These are phyloP conservation scores for Agrocybe praecox DNA, from an alignment of 768 basidiomycete species.

Conservation along the genomic window DNA sequence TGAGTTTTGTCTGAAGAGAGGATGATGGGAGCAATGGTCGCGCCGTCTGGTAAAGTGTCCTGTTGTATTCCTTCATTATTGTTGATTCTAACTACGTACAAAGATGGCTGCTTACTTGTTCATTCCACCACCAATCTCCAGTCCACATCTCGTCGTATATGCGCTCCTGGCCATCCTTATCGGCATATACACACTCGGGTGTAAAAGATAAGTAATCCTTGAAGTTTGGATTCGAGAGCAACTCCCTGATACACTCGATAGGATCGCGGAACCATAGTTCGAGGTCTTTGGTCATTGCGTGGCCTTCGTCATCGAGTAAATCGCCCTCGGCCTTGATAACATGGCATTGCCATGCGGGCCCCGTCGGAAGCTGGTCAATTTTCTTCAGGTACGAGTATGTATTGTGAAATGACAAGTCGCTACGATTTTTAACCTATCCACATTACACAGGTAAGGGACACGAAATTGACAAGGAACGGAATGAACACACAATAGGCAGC, in stretches of 20 bases:
- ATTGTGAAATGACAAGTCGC: slow-evolving; percentile 25
- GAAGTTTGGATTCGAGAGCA: slow-evolving; percentile 33
- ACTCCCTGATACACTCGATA: slow-evolving; percentile 25
- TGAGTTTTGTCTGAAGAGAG: slow-evolving; percentile 33
- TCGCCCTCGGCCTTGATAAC: slow-evolving; percentile 18
- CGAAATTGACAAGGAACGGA: neutral
- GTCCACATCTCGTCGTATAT: slow-evolving; percentile 26
- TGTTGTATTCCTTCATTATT: neutral
- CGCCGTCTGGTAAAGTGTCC: slow-evolving; percentile 16
- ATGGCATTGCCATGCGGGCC: slow-evolving; percentile 24
- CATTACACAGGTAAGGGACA: neutral
- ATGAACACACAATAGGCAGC: slow-evolving; percentile 24
- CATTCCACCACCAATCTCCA: slow-evolving; percentile 33
- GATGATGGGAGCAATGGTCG: slow-evolving; percentile 36
- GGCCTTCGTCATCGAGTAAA: neutral
- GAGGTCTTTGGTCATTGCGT: slow-evolving; percentile 1
- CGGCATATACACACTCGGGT: slow-evolving; percentile 23
- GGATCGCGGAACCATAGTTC: slow-evolving; percentile 24
- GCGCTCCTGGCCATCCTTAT: slow-evolving; percentile 11
- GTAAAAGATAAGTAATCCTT: slow-evolving; percentile 24
- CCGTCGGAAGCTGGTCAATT: slow-evolving; percentile 26
- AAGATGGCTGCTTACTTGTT: slow-evolving; percentile 22
- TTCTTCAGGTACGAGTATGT: slow-evolving; percentile 20
- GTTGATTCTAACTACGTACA: neutral
- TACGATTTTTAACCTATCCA: slow-evolving; percentile 16